Evolutionary conservation across 208 protist species (phyloP).

Genomic region (Wallacemonas sp.): DNA sequence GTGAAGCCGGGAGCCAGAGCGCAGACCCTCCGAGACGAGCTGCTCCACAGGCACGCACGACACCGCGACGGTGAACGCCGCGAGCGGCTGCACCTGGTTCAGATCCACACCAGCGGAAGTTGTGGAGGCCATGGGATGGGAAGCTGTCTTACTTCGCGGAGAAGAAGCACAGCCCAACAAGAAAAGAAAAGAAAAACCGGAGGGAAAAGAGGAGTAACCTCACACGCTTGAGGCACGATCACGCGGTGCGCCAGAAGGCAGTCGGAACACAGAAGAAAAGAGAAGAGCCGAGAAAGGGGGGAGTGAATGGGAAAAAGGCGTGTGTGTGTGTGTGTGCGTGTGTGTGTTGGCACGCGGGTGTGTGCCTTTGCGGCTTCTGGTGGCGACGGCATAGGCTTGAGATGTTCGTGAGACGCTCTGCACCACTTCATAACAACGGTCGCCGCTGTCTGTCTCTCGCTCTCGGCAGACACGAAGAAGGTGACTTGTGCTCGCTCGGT

Average conservation of each 20-base stretch:
- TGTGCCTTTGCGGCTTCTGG: too few species aligned
- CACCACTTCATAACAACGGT: too few species aligned
- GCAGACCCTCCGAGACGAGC: not conserved
- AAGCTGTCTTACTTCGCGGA: not conserved
- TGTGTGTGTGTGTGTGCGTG: not conserved
- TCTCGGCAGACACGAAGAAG: too few species aligned
- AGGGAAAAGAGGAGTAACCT: slow-evolving; percentile 18
- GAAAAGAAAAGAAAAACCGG: not conserved
- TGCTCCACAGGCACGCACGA: slow-evolving; percentile 28
- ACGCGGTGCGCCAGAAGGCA: too few species aligned
- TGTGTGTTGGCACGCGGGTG: too few species aligned
- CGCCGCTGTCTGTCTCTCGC: too few species aligned
- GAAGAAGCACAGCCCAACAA: not conserved
- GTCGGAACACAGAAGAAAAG: slow-evolving; percentile 15
- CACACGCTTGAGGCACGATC: too few species aligned
- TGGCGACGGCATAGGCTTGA: too few species aligned
- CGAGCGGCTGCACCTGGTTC: slow-evolving; percentile 5
- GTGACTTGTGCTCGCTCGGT: too few species aligned
- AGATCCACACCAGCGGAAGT: not conserved
- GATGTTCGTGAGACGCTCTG: too few species aligned
- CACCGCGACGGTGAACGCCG: slow-evolving; percentile 28
- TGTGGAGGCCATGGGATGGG: not conserved
- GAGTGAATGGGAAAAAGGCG: not conserved
- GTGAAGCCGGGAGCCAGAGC: not conserved
- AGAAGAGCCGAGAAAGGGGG: not conserved